phyloP scores from a whole-genome alignment of 495 filamentous ascomycete genomes.

The Bacidia rubella region DNA sequence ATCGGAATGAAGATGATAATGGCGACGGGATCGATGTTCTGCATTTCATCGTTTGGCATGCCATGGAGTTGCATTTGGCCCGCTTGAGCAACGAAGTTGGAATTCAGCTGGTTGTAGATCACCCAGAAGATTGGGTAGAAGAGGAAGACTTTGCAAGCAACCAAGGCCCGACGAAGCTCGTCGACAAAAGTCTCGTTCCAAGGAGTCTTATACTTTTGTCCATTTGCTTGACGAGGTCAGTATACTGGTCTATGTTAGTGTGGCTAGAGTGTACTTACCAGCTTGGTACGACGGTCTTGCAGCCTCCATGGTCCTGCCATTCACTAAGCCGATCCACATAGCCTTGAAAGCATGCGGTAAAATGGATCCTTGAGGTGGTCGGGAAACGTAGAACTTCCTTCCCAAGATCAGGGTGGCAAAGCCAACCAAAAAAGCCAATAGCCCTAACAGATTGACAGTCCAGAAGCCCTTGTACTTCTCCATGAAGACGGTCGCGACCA shows the following conservation, averaged over 20 bases:
- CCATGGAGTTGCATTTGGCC: constrained; percentile 55
- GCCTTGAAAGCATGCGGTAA: constrained; percentile 48
- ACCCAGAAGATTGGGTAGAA: constrained; percentile 52
- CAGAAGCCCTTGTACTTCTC: constrained; percentile 59
- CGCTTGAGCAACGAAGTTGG: constrained; percentile 48
- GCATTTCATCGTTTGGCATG: constrained; percentile 66
- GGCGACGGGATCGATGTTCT: constrained; percentile 64
- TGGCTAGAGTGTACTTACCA: background rate
- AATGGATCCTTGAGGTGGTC: constrained; percentile 49
- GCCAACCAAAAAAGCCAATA: constrained; percentile 44
- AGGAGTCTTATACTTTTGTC: constrained; percentile 25
- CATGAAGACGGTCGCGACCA: constrained; percentile 51
- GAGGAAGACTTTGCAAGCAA: constrained; percentile 47
- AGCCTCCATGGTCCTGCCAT: constrained; percentile 23
- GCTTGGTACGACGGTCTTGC: constrained; percentile 47
- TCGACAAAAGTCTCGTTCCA: constrained; percentile 55
- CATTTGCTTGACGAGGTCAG: constrained; percentile 19
- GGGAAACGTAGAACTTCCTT: constrained; percentile 44
- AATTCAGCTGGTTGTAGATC: constrained; percentile 43
- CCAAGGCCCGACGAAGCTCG: constrained; percentile 44
- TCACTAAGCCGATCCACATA: constrained; percentile 42
- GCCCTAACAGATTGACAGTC: constrained; percentile 59
- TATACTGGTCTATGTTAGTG: background rate
- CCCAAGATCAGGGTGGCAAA: constrained; percentile 39
- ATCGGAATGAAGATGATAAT: constrained; percentile 72